phyloP scores from a whole-genome alignment of 129 eudicot genomes.

The Chrysanthemum makinoi region DNA sequence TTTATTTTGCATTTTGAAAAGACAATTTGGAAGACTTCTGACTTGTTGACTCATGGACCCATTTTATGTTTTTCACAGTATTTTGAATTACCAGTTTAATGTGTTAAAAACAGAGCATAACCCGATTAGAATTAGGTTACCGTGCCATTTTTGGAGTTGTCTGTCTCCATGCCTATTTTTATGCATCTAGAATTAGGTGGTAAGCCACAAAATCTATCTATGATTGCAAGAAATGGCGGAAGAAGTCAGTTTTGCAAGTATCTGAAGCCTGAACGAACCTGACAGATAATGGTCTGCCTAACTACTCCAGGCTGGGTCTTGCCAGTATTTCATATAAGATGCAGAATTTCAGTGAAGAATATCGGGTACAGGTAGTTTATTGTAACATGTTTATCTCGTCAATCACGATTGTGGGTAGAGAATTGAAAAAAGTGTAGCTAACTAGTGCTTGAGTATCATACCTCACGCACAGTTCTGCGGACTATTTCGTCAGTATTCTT shows the following conservation, averaged over 20 bases:
- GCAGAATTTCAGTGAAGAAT: not conserved
- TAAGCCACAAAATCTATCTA: not conserved
- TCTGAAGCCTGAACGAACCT: not conserved
- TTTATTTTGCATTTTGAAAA: too few relatives aligned
- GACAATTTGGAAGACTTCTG: too few relatives aligned
- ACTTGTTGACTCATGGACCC: not conserved
- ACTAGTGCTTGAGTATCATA: not conserved
- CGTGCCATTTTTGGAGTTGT: not conserved
- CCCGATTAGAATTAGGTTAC: not conserved
- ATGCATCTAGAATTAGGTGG: not conserved
- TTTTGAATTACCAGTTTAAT: not conserved
- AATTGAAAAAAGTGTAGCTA: not conserved
- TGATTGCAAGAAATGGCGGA: not conserved
- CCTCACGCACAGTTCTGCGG: conserved; percentile 14
- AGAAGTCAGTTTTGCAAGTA: not conserved
- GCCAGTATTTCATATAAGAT: not conserved
- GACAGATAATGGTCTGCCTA: not conserved
- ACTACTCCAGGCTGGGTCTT: not conserved
- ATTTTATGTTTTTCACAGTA: not conserved
- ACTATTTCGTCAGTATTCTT: conserved; percentile 4
- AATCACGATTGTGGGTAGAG: not conserved
- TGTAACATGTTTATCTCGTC: not conserved
- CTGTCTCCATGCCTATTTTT: not conserved
- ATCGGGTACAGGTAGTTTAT: not conserved
- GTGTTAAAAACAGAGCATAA: not conserved